Base-by-base conservation (phyloP, 2,329 filamentous ascomycete genomes). In the Fusarium odoratissimum region DNA sequence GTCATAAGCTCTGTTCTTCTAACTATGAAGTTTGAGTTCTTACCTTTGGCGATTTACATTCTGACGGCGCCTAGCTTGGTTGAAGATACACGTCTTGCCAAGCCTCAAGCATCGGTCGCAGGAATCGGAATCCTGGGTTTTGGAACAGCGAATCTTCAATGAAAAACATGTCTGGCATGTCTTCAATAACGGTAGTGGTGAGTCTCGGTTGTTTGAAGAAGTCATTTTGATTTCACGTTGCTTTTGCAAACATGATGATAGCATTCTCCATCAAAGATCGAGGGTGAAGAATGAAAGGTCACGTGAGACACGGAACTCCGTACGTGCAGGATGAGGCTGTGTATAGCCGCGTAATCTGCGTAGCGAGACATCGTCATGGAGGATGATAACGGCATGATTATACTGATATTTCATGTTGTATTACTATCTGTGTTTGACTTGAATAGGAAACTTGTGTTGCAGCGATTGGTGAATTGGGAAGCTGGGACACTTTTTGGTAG, bases 61-160 rank as follows among this genome's bases (percentile, higher is more conserved):
- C 1, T 65, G 74, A 3, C 78, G 74, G 0, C 80, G 69, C 16
- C 78, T 69, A 9, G 80, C 73, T n/a, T 71, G 75, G 6, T 76
- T 73, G 37, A 80, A 82, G 8, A 80, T 55, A 40, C 80, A 81
- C 1, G 72, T 71, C 61, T 80, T 81, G 4, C 75, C 74, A n/a
- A 81, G 71, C 16, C 80, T 72, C 23, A 81, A 51, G 35, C 79
- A 82, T 9, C 80, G 73, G 54, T 81, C 80, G 62, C 79, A 81
- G 5, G 71, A 48, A 2, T 70, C 77, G 6, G 76, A 79, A 19
- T 79, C 74, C 12, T 80, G 79, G 0, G 78, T 78, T 23, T 78
- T 80, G 8, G 77, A 72, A 57, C 80, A 81, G 5, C 78, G 74
- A 13, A 82, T 80, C 8, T 81, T 81, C 0, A 79, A 58, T 2